Evolutionary conservation across 345 rosid species (phyloP).

Genomic region (Melaleuca alternifolia): DNA sequence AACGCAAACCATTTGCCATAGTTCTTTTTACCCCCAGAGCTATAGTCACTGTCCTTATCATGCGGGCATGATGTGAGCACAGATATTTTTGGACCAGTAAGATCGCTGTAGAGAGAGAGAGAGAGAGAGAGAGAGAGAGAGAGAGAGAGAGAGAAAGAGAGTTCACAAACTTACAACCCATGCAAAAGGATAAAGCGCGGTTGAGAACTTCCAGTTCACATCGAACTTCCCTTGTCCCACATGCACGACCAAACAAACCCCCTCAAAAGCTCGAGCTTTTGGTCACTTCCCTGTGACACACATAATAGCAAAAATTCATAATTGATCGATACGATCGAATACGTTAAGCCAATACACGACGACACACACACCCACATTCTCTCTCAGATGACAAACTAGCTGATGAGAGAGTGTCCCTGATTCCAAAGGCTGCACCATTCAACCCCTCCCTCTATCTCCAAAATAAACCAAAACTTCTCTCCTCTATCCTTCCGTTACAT

Average conservation of each 20-base stretch:
- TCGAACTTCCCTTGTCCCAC: slow-evolving; percentile 41
- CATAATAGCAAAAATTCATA: background rate
- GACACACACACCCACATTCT: slow-evolving; percentile 1
- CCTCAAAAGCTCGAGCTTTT: background rate
- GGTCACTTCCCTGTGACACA: background rate
- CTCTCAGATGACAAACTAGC: slow-evolving; percentile 52
- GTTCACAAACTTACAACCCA: slow-evolving; percentile 11
- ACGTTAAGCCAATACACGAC: background rate
- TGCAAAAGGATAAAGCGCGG: slow-evolving; percentile 22
- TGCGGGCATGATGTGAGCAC: background rate
- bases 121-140: background rate
- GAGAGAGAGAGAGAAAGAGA: background rate
- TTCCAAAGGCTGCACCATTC: slow-evolving; percentile 59
- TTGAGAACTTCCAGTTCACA: slow-evolving; percentile 60
- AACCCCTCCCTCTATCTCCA: slow-evolving; percentile 15
- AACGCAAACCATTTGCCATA: background rate
- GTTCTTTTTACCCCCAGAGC: background rate
- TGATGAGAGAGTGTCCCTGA: slow-evolving; percentile 37
- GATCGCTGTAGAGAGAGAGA: background rate
- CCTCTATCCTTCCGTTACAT: slow-evolving; percentile 16
- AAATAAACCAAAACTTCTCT: slow-evolving; percentile 35
- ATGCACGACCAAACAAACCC: background rate
- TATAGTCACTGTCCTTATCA: background rate
- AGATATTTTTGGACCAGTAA: background rate
- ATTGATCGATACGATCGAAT: background rate